Base-by-base conservation (phyloP, 257 asterid species). In the Catharanthus roseus region DNA sequence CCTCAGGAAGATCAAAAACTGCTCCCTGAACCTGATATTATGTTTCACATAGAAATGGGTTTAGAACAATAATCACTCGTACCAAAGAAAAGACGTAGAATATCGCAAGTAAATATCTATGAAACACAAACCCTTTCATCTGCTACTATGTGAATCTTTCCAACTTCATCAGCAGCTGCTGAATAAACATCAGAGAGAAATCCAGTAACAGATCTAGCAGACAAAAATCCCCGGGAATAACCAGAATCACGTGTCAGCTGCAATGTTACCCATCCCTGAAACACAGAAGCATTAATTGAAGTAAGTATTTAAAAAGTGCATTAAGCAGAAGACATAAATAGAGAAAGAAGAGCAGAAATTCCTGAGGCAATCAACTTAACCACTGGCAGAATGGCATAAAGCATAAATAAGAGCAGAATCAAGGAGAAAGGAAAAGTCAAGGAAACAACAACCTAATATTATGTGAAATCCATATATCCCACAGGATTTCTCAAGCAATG, bases 1-100 rank as follows among this genome's bases (percentile, higher is more conserved):
- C 98, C 83, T 90, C 98, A 1, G 97, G 98, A 64, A 93, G 95
- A 84, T 93, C 98, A 83, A 93, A 93, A 64, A 93, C 93, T 61
- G 97, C 97, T 74, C 97, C 98, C 47, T 87, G 91, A 65, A 90
- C 82, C 98, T 92, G 84, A 75, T 13, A 64, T 62, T 73, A 60
- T 42, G 63, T 6, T 13, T 49, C 62, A 72, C 33, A 60, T 60
- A 50, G 29, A 64, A 57, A 41, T 12, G 55, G 62, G 2, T 42
- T 26, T 65, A 16, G 34, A 23, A 5, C 36, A 66, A 66, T 24
- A 39, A 66, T 28, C 56, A 21, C 11, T 26, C 63, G 3, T 56
- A 26, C 19, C 23, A 39, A 11, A 19, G 28, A 51, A 53, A 58
- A 16, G n/a, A 4, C 2, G 21, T 11, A 4, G 29, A 56, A 56